Base-by-base conservation (phyloP, 1,284 basidiomycete species). In the Inonotus obliquus region DNA sequence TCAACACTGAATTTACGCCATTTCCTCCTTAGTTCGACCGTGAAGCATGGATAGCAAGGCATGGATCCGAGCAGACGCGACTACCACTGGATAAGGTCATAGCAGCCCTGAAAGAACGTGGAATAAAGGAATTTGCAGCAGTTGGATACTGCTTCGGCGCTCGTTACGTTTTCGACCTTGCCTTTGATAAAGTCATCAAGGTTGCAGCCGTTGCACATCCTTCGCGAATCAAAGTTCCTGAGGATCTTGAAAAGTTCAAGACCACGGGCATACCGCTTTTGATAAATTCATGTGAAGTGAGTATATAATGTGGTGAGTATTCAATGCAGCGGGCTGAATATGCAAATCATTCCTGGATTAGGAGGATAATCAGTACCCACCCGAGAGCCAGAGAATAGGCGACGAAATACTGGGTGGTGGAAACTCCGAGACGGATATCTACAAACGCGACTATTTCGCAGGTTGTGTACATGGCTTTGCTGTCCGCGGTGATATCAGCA, bases 131-230 rank as follows among this genome's bases (percentile, higher is more conserved):
- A 23, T 80, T 89, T 62, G 86, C 76, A 14, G 85, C 83, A 0
- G 82, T 80, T 0, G 87, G 87, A 0, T 91, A 84, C 74, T 91
- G 89, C 76, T 86, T 83, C 63, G 89, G 89, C 39, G 88, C 71
- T 19, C 82, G 86, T 55, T 84, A 85, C 62, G 76, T 78, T 39
- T 89, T 89, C 69, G 82, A 91, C 65, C 79, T 90, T 54, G 85
- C 86, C 0, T 83, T 89, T 65, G 85, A 89, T 10, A 75, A 79
- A 57, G 65, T 76, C 53, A 80, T 84, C 70, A 75, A 81, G 49
- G 86, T 77, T 27, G 79, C 77, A 0, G 82, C 81, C 23, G 76
- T 81, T 57, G 71, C 82, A 0, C 92, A 94, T 72, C 91, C 91
- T 1, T 89, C 89, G 4, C 74, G 85, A 1, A 79, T 94, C 64